Evolutionary conservation across 768 basidiomycete genomes (phyloP), one percentile per base, ranked within the genome.

Genomic region (Hebeloma cylindrosporum): DNA sequence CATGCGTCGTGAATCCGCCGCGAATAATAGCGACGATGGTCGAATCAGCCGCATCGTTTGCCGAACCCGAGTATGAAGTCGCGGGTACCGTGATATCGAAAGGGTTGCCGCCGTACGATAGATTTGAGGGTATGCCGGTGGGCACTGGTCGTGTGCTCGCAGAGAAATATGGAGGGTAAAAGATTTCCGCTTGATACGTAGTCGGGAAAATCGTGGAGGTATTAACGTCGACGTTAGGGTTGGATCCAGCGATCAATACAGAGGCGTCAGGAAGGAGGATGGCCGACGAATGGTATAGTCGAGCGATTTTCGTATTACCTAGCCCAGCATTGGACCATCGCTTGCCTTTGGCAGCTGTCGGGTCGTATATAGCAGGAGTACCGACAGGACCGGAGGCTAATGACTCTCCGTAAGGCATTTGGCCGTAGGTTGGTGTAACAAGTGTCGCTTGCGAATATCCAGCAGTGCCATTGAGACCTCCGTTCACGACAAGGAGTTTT

Each of bases 251-350:
- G 53, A 95, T 78, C 42, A 96, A 62, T 27, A 98, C 84, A 1
- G 88, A 88, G 1, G 80, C 89, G 47, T 88, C 93, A 6, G 92
- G 85, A 13, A 97, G 79, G 20, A 97, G 78, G 13, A 94, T 76
- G 9, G 93, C 93, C 0, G 80, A 79, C 0, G 93, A 95, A 68
- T 98, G 95, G 67, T 98, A 98, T 60, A 98, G 64, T 40, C 93
- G 77, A 41, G 93, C 73, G 50, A 93, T 85, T 9, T 55, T 73
- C 0, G 85, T 82, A 0, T 78, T 71, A 3, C 62, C 58, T 3
- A 93, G 62, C 11, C 86, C 85, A 0, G 73, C 71, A 30, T 74
- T 82, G 25, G 87, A 85, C 88, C 84, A 93, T 8, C 85, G 82
- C 21, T 67, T 69, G 6, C 94, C 94, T 20, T 70, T 60, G 1